Percentiles rank a stretch among this genome's conserved stretches.
Evolutionary conservation across 495 filamentous ascomycete genomes (phyloP).

Genomic region (Talaromyces proteolyticus): DNA sequence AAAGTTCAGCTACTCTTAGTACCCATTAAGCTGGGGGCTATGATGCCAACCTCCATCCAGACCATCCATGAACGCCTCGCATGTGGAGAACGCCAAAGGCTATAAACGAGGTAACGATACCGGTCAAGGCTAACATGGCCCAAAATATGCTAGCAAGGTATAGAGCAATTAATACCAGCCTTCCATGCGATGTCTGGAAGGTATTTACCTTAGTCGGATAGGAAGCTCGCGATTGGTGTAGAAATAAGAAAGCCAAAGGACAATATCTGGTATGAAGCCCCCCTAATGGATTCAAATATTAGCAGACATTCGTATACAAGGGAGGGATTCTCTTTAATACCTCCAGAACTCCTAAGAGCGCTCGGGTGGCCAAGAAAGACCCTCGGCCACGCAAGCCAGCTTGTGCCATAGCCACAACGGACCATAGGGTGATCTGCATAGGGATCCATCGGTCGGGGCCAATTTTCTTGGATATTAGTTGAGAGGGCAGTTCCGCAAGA

Average conservation of each 20-base stretch:
- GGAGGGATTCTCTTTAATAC: slow-evolving; percentile 38
- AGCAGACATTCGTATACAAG: slow-evolving; percentile 10
- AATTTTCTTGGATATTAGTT: slow-evolving; percentile 64
- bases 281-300: no score
- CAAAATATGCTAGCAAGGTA: slow-evolving; percentile 72
- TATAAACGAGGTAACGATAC: slow-evolving; percentile 62
- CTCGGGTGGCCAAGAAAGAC: slow-evolving; percentile 59
- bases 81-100: slow-evolving; percentile 70
- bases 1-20: no score
- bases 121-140: slow-evolving; percentile 58
- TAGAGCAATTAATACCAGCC: no score
- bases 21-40: no score
- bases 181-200: no score
- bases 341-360: slow-evolving; percentile 67
- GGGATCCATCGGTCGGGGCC: slow-evolving; percentile 87
- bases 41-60: no score
- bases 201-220: slow-evolving; percentile 53
- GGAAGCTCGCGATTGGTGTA: slow-evolving; percentile 66
- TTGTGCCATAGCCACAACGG: slow-evolving; percentile 67
- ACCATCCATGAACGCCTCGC: slow-evolving; percentile 45
- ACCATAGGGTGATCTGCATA: slow-evolving; percentile 75
- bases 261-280: slow-evolving; percentile 34
- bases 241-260: slow-evolving; percentile 73
- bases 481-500: slow-evolving; percentile 65
- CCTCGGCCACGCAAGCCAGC: slow-evolving; percentile 58